Evolutionary conservation across 495 filamentous ascomycete species (phyloP).

Genomic region (Penicillium macrosclerotiorum): DNA sequence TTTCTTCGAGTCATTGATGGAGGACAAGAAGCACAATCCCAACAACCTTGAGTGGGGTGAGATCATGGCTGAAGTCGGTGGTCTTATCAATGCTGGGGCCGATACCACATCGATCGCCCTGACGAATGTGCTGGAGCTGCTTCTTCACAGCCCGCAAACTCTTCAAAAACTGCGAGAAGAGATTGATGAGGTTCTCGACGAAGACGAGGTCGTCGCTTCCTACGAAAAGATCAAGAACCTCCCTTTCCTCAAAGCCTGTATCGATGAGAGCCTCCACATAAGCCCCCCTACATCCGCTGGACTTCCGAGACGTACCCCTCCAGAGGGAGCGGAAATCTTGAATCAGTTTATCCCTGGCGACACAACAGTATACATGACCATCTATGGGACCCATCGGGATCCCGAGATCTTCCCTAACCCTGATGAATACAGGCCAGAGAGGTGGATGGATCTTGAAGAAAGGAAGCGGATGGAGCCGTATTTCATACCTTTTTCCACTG

Average conservation of each 20-base stretch:
- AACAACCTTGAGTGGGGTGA: too few species aligned
- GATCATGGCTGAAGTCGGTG: slow-evolving; percentile 6
- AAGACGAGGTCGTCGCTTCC: slow-evolving; percentile 36
- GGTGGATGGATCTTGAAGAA: slow-evolving; percentile 35
- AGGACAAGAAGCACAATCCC: too few species aligned
- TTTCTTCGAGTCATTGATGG: too few species aligned
- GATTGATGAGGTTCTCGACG: slow-evolving; percentile 46
- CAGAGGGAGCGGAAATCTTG: slow-evolving; percentile 36
- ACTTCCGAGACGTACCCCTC: slow-evolving; percentile 35
- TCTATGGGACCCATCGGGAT: slow-evolving; percentile 31
- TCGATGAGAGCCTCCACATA: slow-evolving; percentile 49
- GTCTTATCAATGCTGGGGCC: slow-evolving; percentile 53
- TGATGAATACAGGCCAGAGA: slow-evolving; percentile 34
- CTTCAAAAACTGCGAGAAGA: slow-evolving; percentile 56
- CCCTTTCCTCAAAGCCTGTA: slow-evolving; percentile 42
- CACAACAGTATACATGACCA: slow-evolving; percentile 33
- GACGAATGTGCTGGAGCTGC: slow-evolving; percentile 51
- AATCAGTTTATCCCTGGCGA: slow-evolving; percentile 39
- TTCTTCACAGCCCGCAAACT: slow-evolving; percentile 51
- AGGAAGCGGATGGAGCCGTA: slow-evolving; percentile 12
- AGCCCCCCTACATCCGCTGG: slow-evolving; percentile 37
- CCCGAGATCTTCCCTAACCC: slow-evolving; percentile 30
- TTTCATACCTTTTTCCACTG: slow-evolving; percentile 58
- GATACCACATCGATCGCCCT: slow-evolving; percentile 56
- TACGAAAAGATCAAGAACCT: slow-evolving; percentile 45